Evolutionary conservation across 208 protist species (phyloP).

Genomic region (Trypanosoma theileri): DNA sequence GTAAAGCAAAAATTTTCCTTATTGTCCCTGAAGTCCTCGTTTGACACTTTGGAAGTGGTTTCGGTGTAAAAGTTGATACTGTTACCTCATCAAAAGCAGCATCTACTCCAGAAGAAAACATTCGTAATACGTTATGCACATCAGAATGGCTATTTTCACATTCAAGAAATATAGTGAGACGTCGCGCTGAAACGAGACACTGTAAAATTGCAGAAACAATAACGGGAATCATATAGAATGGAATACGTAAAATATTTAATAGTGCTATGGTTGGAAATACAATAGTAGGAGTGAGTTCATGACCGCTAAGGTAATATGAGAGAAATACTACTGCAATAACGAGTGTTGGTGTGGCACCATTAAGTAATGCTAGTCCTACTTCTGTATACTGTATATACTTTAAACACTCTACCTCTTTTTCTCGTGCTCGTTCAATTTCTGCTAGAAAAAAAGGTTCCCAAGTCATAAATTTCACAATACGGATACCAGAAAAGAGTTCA

Average conservation of each 20-base stretch:
- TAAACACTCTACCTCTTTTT: conserved; percentile 53
- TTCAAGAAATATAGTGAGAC: conserved; percentile 69
- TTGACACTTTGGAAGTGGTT: conserved; percentile 26
- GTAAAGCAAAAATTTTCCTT: conserved; percentile 26
- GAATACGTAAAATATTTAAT: too few relatives aligned
- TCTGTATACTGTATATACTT: conserved; percentile 35
- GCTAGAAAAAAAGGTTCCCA: conserved; percentile 76
- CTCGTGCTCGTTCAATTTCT: conserved; percentile 42
- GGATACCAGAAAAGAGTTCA: conserved; percentile 88
- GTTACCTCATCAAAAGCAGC: conserved; percentile 34
- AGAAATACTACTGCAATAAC: conserved; percentile 60
- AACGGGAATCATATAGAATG: too few relatives aligned
- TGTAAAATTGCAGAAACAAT: too few relatives aligned
- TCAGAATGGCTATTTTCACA: conserved; percentile 36
- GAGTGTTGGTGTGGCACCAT: conserved; percentile 62
- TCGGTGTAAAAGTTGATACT: conserved; percentile 32
- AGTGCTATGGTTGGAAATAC: too few relatives aligned
- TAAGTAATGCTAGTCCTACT: conserved; percentile 52
- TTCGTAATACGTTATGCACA: neutral
- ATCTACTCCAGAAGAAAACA: conserved; percentile 6
- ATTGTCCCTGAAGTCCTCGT: conserved; percentile 13
- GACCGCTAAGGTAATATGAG: conserved; percentile 25
- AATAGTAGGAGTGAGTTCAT: too few relatives aligned
- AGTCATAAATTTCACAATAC: conserved; percentile 90
- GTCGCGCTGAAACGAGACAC: too few relatives aligned